phyloP scores from a whole-genome alignment of 148 eudicot genomes.

The Simmondsia chinensis region DNA sequence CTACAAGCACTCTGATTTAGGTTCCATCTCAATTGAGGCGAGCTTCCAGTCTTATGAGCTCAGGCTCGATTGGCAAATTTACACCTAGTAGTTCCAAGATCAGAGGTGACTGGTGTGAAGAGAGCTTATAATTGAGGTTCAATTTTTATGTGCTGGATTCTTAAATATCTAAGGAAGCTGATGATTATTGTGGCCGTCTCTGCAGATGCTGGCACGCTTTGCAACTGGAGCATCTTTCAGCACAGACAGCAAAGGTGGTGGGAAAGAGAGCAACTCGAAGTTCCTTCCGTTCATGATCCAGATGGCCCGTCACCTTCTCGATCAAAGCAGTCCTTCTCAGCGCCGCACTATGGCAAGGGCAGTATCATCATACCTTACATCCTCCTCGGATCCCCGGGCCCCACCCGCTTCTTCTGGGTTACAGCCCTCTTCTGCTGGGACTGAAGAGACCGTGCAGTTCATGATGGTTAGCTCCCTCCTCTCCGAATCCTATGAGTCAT shows the following conservation, averaged over 20 bases:
- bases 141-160: too few relatives aligned
- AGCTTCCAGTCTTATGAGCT: too few relatives aligned
- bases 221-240: slow-evolving; percentile 93
- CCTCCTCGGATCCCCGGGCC: slow-evolving; percentile 44
- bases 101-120: too few relatives aligned
- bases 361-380: slow-evolving; percentile 52
- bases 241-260: slow-evolving; percentile 86
- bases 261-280: slow-evolving; percentile 91
- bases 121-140: too few relatives aligned
- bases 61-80: too few relatives aligned
- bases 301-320: slow-evolving; percentile 82
- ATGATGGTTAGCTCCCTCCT: slow-evolving; percentile 98
- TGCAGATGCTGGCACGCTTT: slow-evolving; percentile 97
- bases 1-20: too few relatives aligned
- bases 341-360: slow-evolving; percentile 58
- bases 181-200: neutral
- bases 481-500: slow-evolving; percentile 80
- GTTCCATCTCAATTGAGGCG: too few relatives aligned
- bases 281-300: slow-evolving; percentile 93
- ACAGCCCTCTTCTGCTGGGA: slow-evolving; percentile 41
- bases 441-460: slow-evolving; percentile 91
- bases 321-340: slow-evolving; percentile 71
- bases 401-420: slow-evolving; percentile 29
- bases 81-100: too few relatives aligned
- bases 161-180: too few relatives aligned